Base-by-base conservation (phyloP, 2,329 filamentous ascomycete species). In the Colletotrichum sp. region DNA sequence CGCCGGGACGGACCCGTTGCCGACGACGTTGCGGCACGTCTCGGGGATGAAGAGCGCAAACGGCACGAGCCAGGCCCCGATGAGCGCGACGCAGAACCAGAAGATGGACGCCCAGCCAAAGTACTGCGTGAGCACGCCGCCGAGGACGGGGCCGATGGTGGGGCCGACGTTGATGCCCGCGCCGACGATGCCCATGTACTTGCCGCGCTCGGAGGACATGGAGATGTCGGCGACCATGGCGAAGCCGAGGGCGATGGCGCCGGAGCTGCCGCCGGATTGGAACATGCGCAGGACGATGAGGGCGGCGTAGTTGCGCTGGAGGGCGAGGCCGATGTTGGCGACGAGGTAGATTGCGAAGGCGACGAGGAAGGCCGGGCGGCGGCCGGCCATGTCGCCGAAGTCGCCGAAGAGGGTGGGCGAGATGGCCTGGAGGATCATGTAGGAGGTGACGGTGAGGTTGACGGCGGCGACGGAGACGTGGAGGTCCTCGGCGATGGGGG, bases 161-260 rank as follows among this genome's bases (percentile, higher is more conserved):
- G 89, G 89, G 0, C 89, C 89, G 34, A 94, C 80, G 5, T 92
- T 91, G 70, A 90, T 86, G 18, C 90, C 92, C 6, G 88, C 88
- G 36, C 89, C 90, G n/a, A 92, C 90, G 76, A 92, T 89, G 67
- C 91, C 94, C 86, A 96, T 93, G 80, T 94, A 96, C 72, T 89
- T 90, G 4, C 95, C 95, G 79, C 95, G 87, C 82, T 96, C 93
- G 0, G 90, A 89, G 62, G 90, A 92, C 0, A 93, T 92, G 0
- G 92, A 89, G 7, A 96, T 89, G 79, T 97, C 95, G 1, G 93
- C 92, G 16, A 96, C 90, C 3, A 95, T 91, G 3, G 92, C 95
- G 77, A 90, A 93, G 0, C 91, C 92, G 2, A 97, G 86, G 0
- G 94, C 93, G n/a, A 95, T 87, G 0, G 93, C 94, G 0, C 92